Base-by-base conservation (phyloP, 2,329 filamentous ascomycete genomes). In the Hypoxylon sp. region DNA sequence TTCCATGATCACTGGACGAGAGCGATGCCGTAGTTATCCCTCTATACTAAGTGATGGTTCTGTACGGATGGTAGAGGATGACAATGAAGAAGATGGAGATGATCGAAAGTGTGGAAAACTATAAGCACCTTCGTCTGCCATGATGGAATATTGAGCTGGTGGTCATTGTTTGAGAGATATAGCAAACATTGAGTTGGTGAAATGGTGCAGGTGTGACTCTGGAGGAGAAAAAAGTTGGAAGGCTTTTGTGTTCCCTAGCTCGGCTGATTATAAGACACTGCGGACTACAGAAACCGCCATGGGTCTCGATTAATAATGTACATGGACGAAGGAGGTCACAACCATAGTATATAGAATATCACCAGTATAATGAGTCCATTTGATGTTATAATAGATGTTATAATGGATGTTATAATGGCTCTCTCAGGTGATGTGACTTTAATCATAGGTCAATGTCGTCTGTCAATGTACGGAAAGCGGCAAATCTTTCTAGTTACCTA, bases 1-100 rank as follows among this genome's bases (percentile, higher is more conserved):
- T 4, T 75, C 73, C 72, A 73, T 75, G 49, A 14, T 42, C 45
- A 33, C 20, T n/a, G 9, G n/a, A 42, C 5, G 32, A 33, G 45
- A 7, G 18, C 32, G 18, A 16, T 46, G 22, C 20, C 16, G 11
- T 26, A 28, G 28, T 8, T 16, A 12, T 12, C 2, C 44, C 50
- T 8, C 30, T 16, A 32, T 24, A 20, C 11, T 3, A 24, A 28
- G 40, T 14, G 22, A 53, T 30, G 49, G n/a, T 6, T 42, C 12
- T 53, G 28, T 22, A 20, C 49, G 24, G 20, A 45, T 46, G 12
- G 16, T n/a, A 26, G 46, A 22, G 20, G 26, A 52, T 24, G 16
- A 28, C 33, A 40, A 44, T 26, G n/a, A 42, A 50, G 38, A 38
- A 33, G 38, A 44, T 26, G n/a, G 36, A 50, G 38, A 38, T 26